Evolutionary conservation across 441 rosid genomes (phyloP).

Genomic region (Pelargonium citronellum): DNA sequence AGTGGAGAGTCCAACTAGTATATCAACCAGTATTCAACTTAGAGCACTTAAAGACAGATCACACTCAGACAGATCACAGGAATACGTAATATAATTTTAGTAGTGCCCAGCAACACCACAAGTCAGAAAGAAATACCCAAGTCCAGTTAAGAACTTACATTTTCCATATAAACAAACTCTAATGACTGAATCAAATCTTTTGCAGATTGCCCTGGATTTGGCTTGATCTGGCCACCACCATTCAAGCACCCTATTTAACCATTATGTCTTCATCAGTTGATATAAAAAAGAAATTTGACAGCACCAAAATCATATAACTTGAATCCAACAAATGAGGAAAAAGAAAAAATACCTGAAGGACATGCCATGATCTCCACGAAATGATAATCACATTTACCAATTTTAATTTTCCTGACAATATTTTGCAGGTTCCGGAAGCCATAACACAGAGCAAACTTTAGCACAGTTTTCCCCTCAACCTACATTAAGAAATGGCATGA

Average conservation of each 20-base stretch:
- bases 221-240: conserved; percentile 94
- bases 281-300: neutral
- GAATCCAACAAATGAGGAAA: neutral
- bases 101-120: conserved; percentile 3
- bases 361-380: conserved; percentile 98
- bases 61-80: too few species aligned
- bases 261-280: neutral
- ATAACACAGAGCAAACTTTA: conserved; percentile 80
- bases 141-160: conserved; percentile 42
- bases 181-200: conserved; percentile 60
- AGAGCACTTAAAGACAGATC: too few species aligned
- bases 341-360: conserved; percentile 79
- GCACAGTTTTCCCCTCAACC: conserved; percentile 67
- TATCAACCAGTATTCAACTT: too few species aligned
- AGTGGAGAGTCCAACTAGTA: too few species aligned
- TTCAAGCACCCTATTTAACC: conserved; percentile 65
- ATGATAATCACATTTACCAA: conserved; percentile 68
- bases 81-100: neutral
- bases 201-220: conserved; percentile 69
- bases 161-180: conserved; percentile 59
- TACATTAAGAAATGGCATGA: conserved; percentile 20
- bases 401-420: conserved; percentile 70
- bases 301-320: neutral
- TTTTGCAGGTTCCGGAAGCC: conserved; percentile 95
- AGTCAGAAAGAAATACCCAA: neutral